A percentile compares a stretch with the other conserved stretches of the same genome.
These are phyloP conservation scores for Botrytis paeoniae DNA, from an alignment of 2,329 filamentous ascomycete genomes.

Conservation along the genomic window DNA sequence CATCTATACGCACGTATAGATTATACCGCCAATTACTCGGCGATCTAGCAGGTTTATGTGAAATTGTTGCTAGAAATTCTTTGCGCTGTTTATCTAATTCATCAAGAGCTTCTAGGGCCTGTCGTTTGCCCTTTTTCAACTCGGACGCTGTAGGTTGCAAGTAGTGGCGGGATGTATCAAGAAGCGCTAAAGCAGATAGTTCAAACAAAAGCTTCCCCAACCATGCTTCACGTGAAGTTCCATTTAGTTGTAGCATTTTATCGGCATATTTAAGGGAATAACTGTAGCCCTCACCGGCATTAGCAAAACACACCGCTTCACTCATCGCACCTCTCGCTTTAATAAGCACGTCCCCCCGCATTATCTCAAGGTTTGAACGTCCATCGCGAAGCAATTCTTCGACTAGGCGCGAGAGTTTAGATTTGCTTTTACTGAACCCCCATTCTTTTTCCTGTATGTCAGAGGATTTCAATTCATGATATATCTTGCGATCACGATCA, in stretches of 20 bases:
- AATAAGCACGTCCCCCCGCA: rapidly evolving
- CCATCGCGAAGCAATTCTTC: not conserved
- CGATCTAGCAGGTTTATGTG: not conserved
- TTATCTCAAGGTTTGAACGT: not conserved
- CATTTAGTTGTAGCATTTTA: not conserved
- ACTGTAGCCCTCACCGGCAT: not conserved
- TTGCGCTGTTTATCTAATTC: not conserved
- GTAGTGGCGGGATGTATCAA: not conserved
- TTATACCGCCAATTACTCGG: not conserved
- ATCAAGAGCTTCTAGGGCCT: not conserved
- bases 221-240: not conserved
- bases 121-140: not conserved
- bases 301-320: not conserved
- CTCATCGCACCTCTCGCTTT: not conserved
- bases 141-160: not conserved
- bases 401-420: not conserved
- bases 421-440: not conserved
- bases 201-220: not conserved
- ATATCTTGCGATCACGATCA: not conserved
- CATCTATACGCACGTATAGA: not conserved
- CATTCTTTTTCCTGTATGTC: not conserved
- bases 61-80: not conserved
- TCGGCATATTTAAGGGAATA: not conserved
- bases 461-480: not conserved
- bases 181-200: not conserved